These are phyloP conservation scores for Aspergillus haitiensis DNA, from an alignment of 495 filamentous ascomycete species.

Conservation along the genomic window DNA sequence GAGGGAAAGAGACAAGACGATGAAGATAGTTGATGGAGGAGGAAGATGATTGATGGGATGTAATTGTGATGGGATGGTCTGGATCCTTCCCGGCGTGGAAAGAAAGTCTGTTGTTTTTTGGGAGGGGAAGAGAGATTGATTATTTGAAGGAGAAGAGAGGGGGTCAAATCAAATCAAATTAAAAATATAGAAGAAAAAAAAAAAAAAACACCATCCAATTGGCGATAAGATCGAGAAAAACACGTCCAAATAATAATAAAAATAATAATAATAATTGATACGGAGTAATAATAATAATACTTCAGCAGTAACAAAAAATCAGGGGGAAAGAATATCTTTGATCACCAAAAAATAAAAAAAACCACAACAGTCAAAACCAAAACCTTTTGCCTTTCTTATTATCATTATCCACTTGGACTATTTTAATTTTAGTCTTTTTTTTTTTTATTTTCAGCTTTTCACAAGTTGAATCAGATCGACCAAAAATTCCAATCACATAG, in stretches of 20 bases:
- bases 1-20: constrained; percentile 2
- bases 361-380: neutral
- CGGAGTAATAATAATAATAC: too few species aligned
- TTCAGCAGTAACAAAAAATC: neutral
- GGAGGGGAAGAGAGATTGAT: neutral
- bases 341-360: neutral
- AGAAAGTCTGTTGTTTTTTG: constrained; percentile 6
- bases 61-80: constrained; percentile 3
- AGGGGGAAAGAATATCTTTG: neutral
- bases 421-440: neutral
- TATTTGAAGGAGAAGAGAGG: constrained; percentile 1
- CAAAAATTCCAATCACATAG: too few species aligned
- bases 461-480: neutral
- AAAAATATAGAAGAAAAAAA: too few species aligned
- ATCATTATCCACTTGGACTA: neutral
- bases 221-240: too few species aligned
- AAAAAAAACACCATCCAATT: too few species aligned
- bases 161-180: neutral
- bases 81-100: constrained; percentile 1
- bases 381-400: neutral
- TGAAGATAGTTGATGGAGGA: constrained; percentile 7
- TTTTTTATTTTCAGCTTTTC: neutral
- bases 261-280: too few species aligned
- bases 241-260: too few species aligned
- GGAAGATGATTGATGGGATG: constrained; percentile 13